These are phyloP conservation scores for Circinella minor DNA, from an alignment of 371 early-diverging fungal genomes.

Conservation along the genomic window DNA sequence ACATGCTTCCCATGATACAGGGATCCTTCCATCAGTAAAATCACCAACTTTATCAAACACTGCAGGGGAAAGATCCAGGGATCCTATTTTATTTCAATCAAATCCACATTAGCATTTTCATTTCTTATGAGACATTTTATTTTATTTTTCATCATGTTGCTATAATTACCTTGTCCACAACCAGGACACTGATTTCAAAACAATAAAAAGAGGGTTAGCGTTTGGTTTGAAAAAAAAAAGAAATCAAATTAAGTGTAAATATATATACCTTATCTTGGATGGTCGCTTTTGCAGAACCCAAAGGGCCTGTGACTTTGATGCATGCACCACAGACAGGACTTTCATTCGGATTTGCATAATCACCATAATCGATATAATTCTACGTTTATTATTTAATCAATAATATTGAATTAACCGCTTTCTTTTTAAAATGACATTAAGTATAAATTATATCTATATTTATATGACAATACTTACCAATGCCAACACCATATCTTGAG, in stretches of 20 bases:
- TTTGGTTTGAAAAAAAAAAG: too few species aligned
- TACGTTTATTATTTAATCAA: constrained; percentile 8
- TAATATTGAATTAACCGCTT: not conserved
- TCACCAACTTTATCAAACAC: constrained; percentile 43
- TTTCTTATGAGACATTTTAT: not conserved
- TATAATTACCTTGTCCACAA: constrained; percentile 32
- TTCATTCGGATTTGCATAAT: constrained; percentile 42
- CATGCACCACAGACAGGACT: constrained; percentile 52
- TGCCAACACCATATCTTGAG: constrained; percentile 45
- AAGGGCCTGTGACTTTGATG: constrained; percentile 41
- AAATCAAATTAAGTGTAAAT: not conserved
- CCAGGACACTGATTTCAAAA: constrained; percentile 37
- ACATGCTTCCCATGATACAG: constrained; percentile 48
- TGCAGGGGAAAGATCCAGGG: constrained; percentile 51
- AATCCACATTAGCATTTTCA: not conserved
- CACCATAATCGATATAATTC: constrained; percentile 49
- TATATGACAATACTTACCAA: constrained; percentile 28
- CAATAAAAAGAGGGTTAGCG: not conserved
- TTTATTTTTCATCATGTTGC: not conserved
- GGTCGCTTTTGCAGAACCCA: constrained; percentile 42
- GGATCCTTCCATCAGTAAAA: constrained; percentile 39
- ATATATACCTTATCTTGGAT: constrained; percentile 48
- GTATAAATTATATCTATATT: too few species aligned
- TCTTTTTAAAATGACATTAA: not conserved
- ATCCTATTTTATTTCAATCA: constrained; percentile 25